Conservation (phyloP, 805 yeast genomes). For the Candida tallmaniae region DNA sequence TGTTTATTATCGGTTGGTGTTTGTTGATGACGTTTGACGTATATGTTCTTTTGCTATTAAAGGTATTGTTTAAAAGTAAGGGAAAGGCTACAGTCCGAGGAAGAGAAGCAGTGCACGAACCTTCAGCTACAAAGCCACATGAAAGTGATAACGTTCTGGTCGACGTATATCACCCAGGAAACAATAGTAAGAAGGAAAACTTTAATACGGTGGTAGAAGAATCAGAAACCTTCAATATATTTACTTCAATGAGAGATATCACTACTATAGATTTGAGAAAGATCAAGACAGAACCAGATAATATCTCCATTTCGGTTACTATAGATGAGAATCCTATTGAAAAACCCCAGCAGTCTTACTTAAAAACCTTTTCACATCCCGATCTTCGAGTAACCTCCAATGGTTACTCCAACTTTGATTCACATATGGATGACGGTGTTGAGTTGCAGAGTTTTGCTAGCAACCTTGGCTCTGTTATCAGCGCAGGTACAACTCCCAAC, state of each 20-base stretch:
- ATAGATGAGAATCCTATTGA: constrained; percentile 9
- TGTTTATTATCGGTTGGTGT: constrained; percentile 62
- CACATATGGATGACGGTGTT: background rate
- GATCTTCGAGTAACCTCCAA: constrained; percentile 2
- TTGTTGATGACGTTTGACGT: constrained; percentile 42
- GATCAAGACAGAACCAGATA: constrained; percentile 13
- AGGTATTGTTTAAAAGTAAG: constrained; percentile 13
- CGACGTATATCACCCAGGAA: too few relatives aligned
- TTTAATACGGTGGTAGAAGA: background rate
- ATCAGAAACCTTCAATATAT: constrained; percentile 13
- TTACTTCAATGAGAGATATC: constrained; percentile 26
- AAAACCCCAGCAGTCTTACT: constrained; percentile 15
- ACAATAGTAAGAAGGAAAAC: background rate
- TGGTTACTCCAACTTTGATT: background rate
- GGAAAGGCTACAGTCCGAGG: too few relatives aligned
- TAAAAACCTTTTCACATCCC: constrained; percentile 9
- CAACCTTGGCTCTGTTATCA: too few relatives aligned
- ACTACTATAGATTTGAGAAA: constrained; percentile 33
- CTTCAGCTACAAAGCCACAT: background rate
- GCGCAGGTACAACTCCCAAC: too few relatives aligned
- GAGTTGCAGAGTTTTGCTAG: too few relatives aligned
- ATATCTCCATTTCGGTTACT: background rate
- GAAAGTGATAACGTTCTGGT: background rate
- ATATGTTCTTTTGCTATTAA: constrained; percentile 30
- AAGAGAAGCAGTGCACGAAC: background rate